Base-by-base conservation (phyloP, 2,329 filamentous ascomycete genomes). In the Stachybotrys chartarum region DNA sequence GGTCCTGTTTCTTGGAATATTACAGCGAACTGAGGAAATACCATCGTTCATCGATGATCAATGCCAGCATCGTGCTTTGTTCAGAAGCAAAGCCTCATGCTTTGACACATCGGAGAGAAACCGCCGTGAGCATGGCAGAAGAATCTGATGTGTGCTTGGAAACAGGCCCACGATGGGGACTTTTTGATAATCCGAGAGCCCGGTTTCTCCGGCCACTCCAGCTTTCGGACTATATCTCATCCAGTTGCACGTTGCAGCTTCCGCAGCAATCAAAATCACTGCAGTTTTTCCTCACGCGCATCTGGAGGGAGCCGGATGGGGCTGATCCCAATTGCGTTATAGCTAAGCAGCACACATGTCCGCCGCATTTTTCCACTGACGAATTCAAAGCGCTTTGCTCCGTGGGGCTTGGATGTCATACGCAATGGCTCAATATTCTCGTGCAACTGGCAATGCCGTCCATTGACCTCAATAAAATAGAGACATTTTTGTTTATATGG, bases 381-480 rank as follows among this genome's bases (percentile, higher is more conserved):
- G 82, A 87, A 54, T 85, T 76, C 61, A 77, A 78, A 54, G 69
- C 75, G 0, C 74, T 85, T n/a, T 70, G 72, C 0, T 63, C 74
- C 0, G 59, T 86, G 3, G 73, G 78, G 0, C 62, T 77, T 1
- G 82, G 82, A 0, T 56, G 71, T 17, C 61, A 65, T 1, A 65
- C 84, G 8, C 79, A 82, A 52, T 86, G 82, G 78, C 61, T 71
- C 8, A 86, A 84, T 54, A 76, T 87, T 3, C 62, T 83, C 0
- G 61, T 71, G 1, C 77, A 85, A 60, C 64, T 87, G 3, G 64
- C 68, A 0, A 67, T 70, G 1, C 75, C 78, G 0, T 69, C 69
- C 1, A 53, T 87, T 0, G 76, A 82, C 49, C 77, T 83, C 42
- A 78, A 75, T 11, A 77, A 78, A 47, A 56, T 68, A 0, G 78